Percentiles rank a stretch among this genome's conserved stretches.
Conservation (phyloP, 2,329 filamentous ascomycete species). For the Phyllosticta citriasiana region DNA sequence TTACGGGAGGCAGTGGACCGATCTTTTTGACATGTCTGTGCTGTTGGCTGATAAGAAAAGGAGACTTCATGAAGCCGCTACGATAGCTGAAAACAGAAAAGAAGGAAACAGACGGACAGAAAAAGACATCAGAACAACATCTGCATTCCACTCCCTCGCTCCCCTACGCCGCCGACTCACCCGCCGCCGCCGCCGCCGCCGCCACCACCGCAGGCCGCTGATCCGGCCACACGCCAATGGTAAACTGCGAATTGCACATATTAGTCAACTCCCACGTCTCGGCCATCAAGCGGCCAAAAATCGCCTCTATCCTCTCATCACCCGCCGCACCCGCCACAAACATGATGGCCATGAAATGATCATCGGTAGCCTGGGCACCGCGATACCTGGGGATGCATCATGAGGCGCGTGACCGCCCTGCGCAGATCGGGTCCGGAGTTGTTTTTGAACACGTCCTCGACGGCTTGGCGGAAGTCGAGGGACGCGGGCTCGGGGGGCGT, state of each 20-base stretch:
- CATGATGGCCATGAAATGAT: constrained; percentile 57
- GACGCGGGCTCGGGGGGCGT: constrained; percentile 50
- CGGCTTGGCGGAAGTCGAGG: constrained; percentile 55
- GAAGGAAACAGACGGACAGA: no score
- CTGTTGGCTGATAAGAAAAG: no score
- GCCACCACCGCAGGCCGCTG: no score
- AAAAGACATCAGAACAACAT: no score
- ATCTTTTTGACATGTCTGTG: no score
- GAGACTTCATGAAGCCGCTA: no score
- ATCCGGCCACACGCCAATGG: constrained; percentile 30
- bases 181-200: no score
- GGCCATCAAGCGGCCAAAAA: constrained; percentile 38
- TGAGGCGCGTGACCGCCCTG: constrained; percentile 48
- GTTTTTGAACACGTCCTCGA: constrained; percentile 49
- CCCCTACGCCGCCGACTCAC: not conserved
- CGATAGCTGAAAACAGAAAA: no score
- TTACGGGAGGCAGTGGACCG: no score
- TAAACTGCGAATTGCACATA: constrained; percentile 53
- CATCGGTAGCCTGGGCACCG: constrained; percentile 60
- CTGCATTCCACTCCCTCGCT: no score
- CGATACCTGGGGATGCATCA: constrained; percentile 58
- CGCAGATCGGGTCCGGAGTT: constrained; percentile 46
- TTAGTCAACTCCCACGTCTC: constrained; percentile 59
- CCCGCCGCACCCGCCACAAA: constrained; percentile 52
- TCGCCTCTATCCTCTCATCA: constrained; percentile 25